Evolutionary conservation across 768 basidiomycete genomes (phyloP), one percentile per base, ranked within the genome.

Genomic region (Myochromella boudieri): DNA sequence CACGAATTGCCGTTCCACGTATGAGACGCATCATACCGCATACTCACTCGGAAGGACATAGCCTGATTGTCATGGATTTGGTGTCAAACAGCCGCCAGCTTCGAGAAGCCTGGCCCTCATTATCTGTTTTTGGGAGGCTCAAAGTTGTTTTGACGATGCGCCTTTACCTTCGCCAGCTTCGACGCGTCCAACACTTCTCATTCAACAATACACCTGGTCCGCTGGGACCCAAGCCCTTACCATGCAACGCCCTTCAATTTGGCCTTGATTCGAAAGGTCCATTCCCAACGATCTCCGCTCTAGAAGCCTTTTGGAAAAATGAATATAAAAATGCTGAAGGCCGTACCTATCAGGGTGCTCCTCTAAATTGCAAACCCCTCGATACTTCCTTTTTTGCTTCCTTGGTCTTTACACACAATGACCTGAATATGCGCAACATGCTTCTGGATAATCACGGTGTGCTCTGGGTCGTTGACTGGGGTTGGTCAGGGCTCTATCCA

Each of bases 391-490:
- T 32, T 2, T 31, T 40, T 27, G 6, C 24, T 3, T 18, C 11
- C 14, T 17, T 47, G 5, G 32, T 41, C 6, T 39, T 47, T 24
- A 39, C 37, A 12, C 58, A 59, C 33, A 37, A 55, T 15, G 54
- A 58, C 40, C 38, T 59, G 8, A 28, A 29, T 25, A 41, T 38
- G 32, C 33, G 47, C 8, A 59, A 58, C 45, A 50, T 59, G n/a
- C 18, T 58, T 15, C 10, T 57, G 4, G 55, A 51, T 32, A 20
- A 20, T 3, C 24, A 48, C 7, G 44, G 42, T 6, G 46, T 17
- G 15, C 18, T 58, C 10, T 58, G 57, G 54, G 8, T 58, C 33
- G 24, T 60, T 33, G 54, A 60, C 33, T 60, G 58, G 58, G 53
- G 44, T 14, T 52, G 20, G 5, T 49, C 56, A 3, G 58, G 58